Evolutionary conservation across 108 stramenopile species (phyloP), one percentile per base, ranked within the genome.

Genomic region (Fragilariopsis cylindrus): DNA sequence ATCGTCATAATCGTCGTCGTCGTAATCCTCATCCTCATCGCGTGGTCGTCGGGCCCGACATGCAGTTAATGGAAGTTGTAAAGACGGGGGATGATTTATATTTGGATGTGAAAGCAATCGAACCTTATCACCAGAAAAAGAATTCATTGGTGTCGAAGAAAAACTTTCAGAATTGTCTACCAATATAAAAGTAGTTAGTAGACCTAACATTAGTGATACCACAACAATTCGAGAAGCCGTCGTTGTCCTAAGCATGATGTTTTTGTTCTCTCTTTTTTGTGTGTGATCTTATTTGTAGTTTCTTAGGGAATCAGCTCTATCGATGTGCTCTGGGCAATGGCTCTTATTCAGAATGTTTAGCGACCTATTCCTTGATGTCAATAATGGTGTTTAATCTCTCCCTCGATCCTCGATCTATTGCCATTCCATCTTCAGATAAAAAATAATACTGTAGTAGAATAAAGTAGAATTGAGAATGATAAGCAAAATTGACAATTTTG

Each of bases 1-100:
- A 69, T 80, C 58, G 57, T 73, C 75, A 43, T 75, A 47, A 12
- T 75, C 70, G n/a, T 80, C 66, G 18, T 81, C 76, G 53, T 86
- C 79, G 50, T 70, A 77, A 41, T 52, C 50, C 21, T 72, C 58
- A 12, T 80, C 56, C 41, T 85, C 81, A 46, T 80, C 74, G 4
- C 15, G n/a, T 60, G 6, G 43, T 4, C 11, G 41, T 63, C 62
- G 62, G 7, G 58, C 42, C 39, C 13, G 46, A 44, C 46, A 48
- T 52, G 62, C 40, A 12, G 58, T 60, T 18, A 8, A 30, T 60
- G 30, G 30, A 30, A 30, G 30, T 30, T 30, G 30, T 30, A 30
- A 30, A 30, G 30, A 30, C 30, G 30, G 30, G 30, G 30, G 30
- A 30, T 4, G 13, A 3, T 30, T 60, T 30, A 4, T 30, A 3